These are phyloP conservation scores for Areca catechu DNA, from an alignment of 176 grass and related monocot species.

Conservation along the genomic window DNA sequence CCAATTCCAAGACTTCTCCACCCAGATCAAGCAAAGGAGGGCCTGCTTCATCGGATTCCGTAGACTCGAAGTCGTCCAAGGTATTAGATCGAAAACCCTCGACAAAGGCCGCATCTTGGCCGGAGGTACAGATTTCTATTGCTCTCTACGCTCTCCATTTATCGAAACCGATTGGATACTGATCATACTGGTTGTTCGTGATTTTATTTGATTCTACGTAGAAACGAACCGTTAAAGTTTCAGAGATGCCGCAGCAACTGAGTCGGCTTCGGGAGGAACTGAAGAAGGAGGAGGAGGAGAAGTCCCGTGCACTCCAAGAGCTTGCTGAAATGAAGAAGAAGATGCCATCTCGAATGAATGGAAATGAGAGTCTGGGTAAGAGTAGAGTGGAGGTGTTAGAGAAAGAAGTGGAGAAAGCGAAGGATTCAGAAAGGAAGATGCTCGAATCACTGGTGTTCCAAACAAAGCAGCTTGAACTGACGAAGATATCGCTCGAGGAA, in stretches of 20 bases:
- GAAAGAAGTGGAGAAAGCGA: constrained; percentile 46
- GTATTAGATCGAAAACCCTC: constrained; percentile 3
- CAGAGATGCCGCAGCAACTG: constrained; percentile 39
- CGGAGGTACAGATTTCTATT: constrained; percentile 18
- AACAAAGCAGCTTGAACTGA: constrained; percentile 67
- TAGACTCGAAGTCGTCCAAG: constrained; percentile 15
- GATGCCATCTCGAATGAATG: constrained; percentile 24
- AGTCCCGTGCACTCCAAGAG: constrained; percentile 35
- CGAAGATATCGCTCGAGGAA: constrained; percentile 65
- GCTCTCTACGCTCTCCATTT: not conserved
- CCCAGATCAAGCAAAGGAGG: constrained; percentile 30
- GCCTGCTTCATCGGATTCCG: constrained; percentile 17
- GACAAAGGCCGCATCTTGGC: constrained; percentile 20
- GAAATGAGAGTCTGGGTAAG: constrained; percentile 13
- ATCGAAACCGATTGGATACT: not conserved
- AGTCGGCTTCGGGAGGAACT: constrained; percentile 58
- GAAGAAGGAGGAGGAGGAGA: constrained; percentile 50
- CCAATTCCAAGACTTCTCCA: not conserved
- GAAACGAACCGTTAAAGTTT: constrained; percentile 15
- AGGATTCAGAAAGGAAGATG: constrained; percentile 72
- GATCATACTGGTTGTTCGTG: constrained; percentile 1
- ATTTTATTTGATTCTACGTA: constrained; percentile 10
- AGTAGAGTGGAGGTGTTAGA: constrained; percentile 40
- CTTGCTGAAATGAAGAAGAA: constrained; percentile 32
- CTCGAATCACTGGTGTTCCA: constrained; percentile 37